Conservation (phyloP, 345 rosid genomes). For the Angophora floribunda region DNA sequence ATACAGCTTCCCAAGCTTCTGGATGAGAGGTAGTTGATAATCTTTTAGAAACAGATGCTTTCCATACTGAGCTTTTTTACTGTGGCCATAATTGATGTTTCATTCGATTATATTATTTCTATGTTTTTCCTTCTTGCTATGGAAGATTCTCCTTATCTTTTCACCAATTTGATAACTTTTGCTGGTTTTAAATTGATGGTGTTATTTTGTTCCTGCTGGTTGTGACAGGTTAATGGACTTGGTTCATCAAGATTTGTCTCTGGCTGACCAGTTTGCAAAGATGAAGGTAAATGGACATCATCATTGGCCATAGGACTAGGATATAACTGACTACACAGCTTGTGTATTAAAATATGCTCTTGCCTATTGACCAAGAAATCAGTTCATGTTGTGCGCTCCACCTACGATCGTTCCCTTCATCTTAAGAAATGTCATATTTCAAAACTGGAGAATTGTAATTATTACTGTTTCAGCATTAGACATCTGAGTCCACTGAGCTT, state of each 20-base stretch:
- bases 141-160: not conserved
- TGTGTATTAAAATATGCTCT: not conserved
- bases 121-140: not conserved
- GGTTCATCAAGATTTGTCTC: slow-evolving; percentile 81
- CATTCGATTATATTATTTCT: not conserved
- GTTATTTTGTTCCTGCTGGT: not conserved
- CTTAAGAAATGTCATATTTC: not conserved
- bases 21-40: not conserved
- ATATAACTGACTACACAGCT: not conserved
- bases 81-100: not conserved
- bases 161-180: not conserved
- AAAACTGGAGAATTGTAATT: not conserved
- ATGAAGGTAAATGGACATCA: slow-evolving; percentile 47
- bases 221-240: slow-evolving; percentile 72
- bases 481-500: not conserved
- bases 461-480: not conserved
- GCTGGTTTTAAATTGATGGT: not conserved
- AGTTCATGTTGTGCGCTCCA: not conserved
- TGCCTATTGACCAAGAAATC: not conserved
- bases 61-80: not conserved
- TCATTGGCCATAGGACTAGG: not conserved
- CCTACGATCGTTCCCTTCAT: not conserved
- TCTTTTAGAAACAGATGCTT: not conserved
- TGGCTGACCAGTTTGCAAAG: slow-evolving; percentile 83
- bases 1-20: not conserved